phyloP scores from a whole-genome alignment of 805 yeast species.

The Pichia ethanolica region DNA sequence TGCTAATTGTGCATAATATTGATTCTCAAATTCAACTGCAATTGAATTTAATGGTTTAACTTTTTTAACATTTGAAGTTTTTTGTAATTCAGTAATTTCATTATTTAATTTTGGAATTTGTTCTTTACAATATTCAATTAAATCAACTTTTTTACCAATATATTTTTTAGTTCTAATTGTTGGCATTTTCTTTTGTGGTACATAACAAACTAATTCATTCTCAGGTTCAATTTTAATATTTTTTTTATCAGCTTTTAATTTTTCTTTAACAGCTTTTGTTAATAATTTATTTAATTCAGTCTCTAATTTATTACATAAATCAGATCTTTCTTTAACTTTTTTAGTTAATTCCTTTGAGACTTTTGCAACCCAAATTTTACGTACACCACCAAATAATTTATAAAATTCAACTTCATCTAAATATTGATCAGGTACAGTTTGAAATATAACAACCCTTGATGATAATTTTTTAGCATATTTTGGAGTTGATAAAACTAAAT shows the following conservation, averaged over 20 bases:
- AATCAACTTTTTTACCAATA: constrained; percentile 56
- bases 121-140: constrained; percentile 49
- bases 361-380: constrained; percentile 73
- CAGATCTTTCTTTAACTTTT: constrained; percentile 52
- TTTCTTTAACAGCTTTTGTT: constrained; percentile 54
- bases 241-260: constrained; percentile 61
- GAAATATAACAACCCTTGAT: constrained; percentile 78
- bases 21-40: constrained; percentile 72
- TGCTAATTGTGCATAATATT: constrained; percentile 69
- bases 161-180: constrained; percentile 34
- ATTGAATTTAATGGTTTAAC: constrained; percentile 67
- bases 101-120: constrained; percentile 48
- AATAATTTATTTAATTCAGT: constrained; percentile 53
- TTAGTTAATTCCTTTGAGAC: constrained; percentile 45
- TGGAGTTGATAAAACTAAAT: constrained; percentile 75
- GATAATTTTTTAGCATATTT: constrained; percentile 66
- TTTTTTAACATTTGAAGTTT: constrained; percentile 31
- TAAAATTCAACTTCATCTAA: constrained; percentile 65
- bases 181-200: constrained; percentile 67
- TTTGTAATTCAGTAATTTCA: constrained; percentile 51
- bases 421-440: constrained; percentile 70
- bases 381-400: constrained; percentile 76
- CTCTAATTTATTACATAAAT: constrained; percentile 58
- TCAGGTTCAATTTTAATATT: constrained; percentile 38
- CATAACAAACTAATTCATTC: constrained; percentile 46